These are phyloP conservation scores for Penicillium sp. DNA, from an alignment of 2,329 filamentous ascomycete species.

Conservation along the genomic window DNA sequence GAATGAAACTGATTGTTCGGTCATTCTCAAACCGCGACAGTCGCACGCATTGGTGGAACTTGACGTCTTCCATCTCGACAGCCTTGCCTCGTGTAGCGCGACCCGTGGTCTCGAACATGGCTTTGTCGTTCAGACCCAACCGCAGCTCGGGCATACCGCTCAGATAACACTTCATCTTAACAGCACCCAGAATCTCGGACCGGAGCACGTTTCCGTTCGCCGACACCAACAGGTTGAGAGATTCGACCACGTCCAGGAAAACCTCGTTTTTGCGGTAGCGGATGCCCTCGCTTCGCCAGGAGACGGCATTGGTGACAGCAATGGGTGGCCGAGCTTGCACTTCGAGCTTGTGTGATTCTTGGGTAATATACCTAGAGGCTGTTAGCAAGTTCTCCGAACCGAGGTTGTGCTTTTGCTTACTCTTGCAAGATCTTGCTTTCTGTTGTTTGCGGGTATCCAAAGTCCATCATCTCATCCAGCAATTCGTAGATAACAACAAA, in stretches of 20 bases:
- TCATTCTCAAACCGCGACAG: slow-evolving; percentile 97
- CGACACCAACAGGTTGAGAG: slow-evolving; percentile 89
- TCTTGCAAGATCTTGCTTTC: slow-evolving; percentile 98
- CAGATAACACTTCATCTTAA: slow-evolving; percentile 99
- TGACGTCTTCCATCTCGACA: slow-evolving; percentile 99
- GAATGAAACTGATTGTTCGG: slow-evolving; percentile 97
- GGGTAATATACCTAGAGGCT: slow-evolving; percentile 73
- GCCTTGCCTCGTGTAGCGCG: slow-evolving; percentile 91
- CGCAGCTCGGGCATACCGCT: slow-evolving; percentile 97
- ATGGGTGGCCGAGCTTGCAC: slow-evolving; percentile 94
- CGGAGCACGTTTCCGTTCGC: slow-evolving; percentile 91
- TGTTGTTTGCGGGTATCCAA: slow-evolving; percentile 97
- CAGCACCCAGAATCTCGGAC: slow-evolving; percentile 90
- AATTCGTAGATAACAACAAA: slow-evolving; percentile 99
- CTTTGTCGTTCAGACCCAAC: slow-evolving; percentile 94
- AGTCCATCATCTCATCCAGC: slow-evolving; percentile 99
- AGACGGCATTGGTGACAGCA: slow-evolving; percentile 95
- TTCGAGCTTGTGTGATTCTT: slow-evolving; percentile 98
- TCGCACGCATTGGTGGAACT: slow-evolving; percentile 97
- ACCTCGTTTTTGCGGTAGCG: slow-evolving; percentile 99
- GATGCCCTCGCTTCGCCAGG: slow-evolving; percentile 96
- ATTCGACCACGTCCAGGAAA: slow-evolving; percentile 95
- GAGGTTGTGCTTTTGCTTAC: slow-evolving; percentile 35
- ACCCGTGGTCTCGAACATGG: slow-evolving; percentile 98
- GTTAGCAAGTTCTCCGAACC: not conserved